Evolutionary conservation across 2,329 filamentous ascomycete genomes (phyloP).

Genomic region (Thelonectria discophora): DNA sequence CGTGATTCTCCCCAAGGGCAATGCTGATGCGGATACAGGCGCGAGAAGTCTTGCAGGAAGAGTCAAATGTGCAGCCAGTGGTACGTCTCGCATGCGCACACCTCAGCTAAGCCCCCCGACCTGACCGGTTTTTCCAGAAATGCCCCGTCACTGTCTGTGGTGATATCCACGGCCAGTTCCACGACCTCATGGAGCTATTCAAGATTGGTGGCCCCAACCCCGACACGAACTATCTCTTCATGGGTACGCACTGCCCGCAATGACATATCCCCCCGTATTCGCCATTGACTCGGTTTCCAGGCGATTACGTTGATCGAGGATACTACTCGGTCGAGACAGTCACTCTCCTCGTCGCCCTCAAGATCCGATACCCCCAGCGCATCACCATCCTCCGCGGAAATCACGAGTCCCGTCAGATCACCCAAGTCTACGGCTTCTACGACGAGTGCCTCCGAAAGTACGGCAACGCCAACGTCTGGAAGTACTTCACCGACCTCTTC

Average conservation of each 20-base stretch:
- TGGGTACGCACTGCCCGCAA: conserved; percentile 70
- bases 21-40: conserved; percentile 67
- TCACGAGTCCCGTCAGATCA: conserved; percentile 98
- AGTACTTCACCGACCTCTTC: conserved; percentile 98
- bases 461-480: conserved; percentile 99
- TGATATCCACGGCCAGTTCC: conserved; percentile 99
- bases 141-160: conserved; percentile 98
- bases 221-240: conserved; percentile 99
- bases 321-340: conserved; percentile 99
- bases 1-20: conserved; percentile 40
- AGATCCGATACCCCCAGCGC: conserved; percentile 96
- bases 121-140: conserved; percentile 69
- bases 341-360: conserved; percentile 92
- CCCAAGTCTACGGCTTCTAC: conserved; percentile 99
- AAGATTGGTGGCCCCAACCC: conserved; percentile 98
- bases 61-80: conserved; percentile 98
- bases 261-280: not conserved
- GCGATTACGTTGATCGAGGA: conserved; percentile 97
- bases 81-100: conserved; percentile 63
- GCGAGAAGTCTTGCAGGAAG: conserved; percentile 93
- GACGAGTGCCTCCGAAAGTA: conserved; percentile 99
- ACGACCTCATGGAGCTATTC: conserved; percentile 99
- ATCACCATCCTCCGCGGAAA: conserved; percentile 99
- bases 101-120: conserved; percentile 32
- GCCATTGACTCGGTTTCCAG: conserved; percentile 53